Evolutionary conservation across 257 asterid genomes (phyloP), one percentile per base, ranked within the genome.

Genomic region (Lycium barbarum): DNA sequence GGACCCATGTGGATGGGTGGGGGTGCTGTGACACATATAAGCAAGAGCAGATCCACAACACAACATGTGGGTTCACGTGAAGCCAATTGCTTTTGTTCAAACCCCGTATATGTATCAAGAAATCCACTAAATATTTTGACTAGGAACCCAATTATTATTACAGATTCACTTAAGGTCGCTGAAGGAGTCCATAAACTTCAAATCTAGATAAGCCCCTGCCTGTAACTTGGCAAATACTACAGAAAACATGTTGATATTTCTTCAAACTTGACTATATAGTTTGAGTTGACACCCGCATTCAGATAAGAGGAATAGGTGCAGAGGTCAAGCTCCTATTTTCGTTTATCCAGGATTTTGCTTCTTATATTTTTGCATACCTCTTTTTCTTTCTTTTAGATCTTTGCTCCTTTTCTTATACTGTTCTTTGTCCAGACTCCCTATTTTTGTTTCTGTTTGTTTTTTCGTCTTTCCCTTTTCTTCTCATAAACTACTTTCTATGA

Each of bases 231-330:
- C 54, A 71, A 71, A 71, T 71, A 17, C 47, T 70, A 18, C 35
- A 40, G 5, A 40, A 17, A 17, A n/a, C 40, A 18, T 71, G 15
- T 40, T 36, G 15, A 71, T 71, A 18, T 17, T 33, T 71, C 38
- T 40, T 71, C 54, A 71, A 40, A 18, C 79, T 40, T 70, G 74
- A 26, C 78, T 71, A 40, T 40, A 10, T 40, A 71, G 14, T 71
- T 71, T 71, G 53, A 70, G 79, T 5, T 43, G 54, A 17, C 79
- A 40, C 14, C 79, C 15, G 3, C 79, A 40, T 71, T 71, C 33
- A 40, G 79, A 71, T 8, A 71, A 71, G 55, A 71, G 54, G 79
- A 70, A 71, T 40, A 71, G 55, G 79, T 71, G 54, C 55, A 40
- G 15, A 40, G 79, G 17, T 35, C 47, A 66, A 13, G n/a, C 74